Conservation (phyloP, 805 yeast species). For the Pichia phayaonensis region DNA sequence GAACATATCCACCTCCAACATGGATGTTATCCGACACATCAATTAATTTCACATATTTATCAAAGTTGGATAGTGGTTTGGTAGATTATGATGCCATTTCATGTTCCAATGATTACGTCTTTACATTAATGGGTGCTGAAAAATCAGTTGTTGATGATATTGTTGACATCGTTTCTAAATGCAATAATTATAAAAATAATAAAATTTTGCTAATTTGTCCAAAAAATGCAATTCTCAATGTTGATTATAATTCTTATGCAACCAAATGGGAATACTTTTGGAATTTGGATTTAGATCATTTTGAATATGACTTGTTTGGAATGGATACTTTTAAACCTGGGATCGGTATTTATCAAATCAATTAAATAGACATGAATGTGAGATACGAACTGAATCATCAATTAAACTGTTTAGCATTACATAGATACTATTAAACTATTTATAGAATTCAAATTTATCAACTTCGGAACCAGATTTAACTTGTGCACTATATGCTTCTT, state of each 20-base stretch:
- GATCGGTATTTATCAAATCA: conserved; percentile 41
- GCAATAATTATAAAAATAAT: conserved; percentile 19
- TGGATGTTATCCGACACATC: conserved; percentile 43
- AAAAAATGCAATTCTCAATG: conserved; percentile 18
- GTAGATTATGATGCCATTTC: neutral
- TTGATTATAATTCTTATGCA: neutral
- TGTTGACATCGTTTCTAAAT: neutral
- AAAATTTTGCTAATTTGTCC: conserved; percentile 24
- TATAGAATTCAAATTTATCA: conserved; percentile 96
- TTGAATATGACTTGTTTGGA: conserved; percentile 41
- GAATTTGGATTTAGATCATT: conserved; percentile 71
- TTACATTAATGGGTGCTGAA: conserved; percentile 2
- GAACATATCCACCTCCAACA: conserved; percentile 87
- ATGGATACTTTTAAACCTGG: conserved; percentile 51
- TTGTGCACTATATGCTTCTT: conserved; percentile 95
- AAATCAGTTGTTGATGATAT: neutral
- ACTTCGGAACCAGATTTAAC: conserved; percentile 93
- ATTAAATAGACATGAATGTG: neutral
- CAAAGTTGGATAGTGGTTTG: neutral
- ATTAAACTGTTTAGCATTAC: neutral
- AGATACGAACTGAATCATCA: neutral
- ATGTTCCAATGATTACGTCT: neutral
- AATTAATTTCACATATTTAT: neutral
- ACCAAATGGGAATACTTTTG: conserved; percentile 30
- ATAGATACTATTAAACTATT: conserved; percentile 34